These are phyloP conservation scores for Arthrobotrys sinensis DNA, from an alignment of 2,329 filamentous ascomycete species.

Conservation along the genomic window DNA sequence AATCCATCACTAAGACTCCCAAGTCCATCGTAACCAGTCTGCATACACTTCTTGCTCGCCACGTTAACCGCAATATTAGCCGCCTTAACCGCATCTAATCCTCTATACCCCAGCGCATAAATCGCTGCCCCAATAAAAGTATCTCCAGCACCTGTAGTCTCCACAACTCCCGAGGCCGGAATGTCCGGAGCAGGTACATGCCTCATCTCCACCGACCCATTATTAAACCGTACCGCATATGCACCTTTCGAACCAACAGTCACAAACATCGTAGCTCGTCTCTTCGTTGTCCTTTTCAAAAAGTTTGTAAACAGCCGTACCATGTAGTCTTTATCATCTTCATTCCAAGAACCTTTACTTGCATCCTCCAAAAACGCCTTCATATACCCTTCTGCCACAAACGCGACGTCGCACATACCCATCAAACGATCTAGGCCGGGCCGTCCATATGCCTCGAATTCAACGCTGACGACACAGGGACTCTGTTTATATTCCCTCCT, in stretches of 20 bases:
- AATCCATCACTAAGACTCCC: constrained; percentile 44
- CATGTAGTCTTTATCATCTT: constrained; percentile 24
- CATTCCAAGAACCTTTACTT: constrained; percentile 16
- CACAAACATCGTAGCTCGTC: constrained; percentile 24
- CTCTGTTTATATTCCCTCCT: constrained; percentile 22
- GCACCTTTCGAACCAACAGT: constrained; percentile 46
- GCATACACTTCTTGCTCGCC: constrained; percentile 62
- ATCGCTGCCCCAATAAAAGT: constrained; percentile 62
- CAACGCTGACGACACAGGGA: constrained; percentile 55
- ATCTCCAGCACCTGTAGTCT: constrained; percentile 63
- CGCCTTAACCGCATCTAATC: constrained; percentile 45
- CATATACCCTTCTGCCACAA: constrained; percentile 60
- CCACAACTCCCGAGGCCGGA: constrained; percentile 48
- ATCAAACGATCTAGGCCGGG: constrained; percentile 59
- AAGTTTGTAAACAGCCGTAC: constrained; percentile 10
- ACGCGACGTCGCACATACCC: constrained; percentile 55
- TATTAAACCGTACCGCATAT: constrained; percentile 16
- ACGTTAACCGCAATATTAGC: constrained; percentile 60
- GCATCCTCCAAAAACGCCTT: constrained; percentile 31
- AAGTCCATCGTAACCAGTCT: constrained; percentile 59
- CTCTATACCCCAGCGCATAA: constrained; percentile 53
- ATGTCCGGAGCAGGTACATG: constrained; percentile 46
- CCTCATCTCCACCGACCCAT: constrained; percentile 15
- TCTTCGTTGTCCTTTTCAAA: constrained; percentile 19
- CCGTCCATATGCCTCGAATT: constrained; percentile 61